These are phyloP conservation scores for Cordyceps militaris DNA, from an alignment of 2,329 filamentous ascomycete species.

Conservation along the genomic window DNA sequence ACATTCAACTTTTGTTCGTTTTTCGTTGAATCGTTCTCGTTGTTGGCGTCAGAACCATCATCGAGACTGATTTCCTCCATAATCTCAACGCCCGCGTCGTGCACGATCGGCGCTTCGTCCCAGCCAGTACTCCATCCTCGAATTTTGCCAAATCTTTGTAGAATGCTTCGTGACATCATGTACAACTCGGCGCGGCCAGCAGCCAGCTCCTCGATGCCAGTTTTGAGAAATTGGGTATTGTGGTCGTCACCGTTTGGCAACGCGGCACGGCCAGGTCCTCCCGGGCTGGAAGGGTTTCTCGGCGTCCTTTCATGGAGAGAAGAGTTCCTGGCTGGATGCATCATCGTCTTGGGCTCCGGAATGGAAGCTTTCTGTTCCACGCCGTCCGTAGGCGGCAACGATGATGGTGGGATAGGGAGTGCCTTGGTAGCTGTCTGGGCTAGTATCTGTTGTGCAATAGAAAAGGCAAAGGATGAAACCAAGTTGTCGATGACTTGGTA, in stretches of 20 bases:
- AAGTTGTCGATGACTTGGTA: constrained; percentile 62
- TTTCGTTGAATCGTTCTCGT: constrained; percentile 13
- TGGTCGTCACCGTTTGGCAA: constrained; percentile 33
- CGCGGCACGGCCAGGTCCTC: constrained; percentile 33
- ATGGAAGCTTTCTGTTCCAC: constrained; percentile 57
- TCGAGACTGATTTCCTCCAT: constrained; percentile 54
- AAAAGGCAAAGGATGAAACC: constrained; percentile 71
- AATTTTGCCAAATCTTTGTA: constrained; percentile 66
- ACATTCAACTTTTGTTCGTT: constrained; percentile 8
- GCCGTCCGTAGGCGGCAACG: constrained; percentile 37
- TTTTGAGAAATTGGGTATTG: constrained; percentile 46
- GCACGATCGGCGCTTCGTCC: constrained; percentile 50
- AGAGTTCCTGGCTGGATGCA: constrained; percentile 59
- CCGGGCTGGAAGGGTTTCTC: constrained; percentile 41
- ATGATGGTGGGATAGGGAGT: constrained; percentile 57
- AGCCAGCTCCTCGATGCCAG: constrained; percentile 73
- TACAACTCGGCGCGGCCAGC: constrained; percentile 77
- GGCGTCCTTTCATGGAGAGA: constrained; percentile 45
- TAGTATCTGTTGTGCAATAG: constrained; percentile 67
- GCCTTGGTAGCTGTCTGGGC: constrained; percentile 66
- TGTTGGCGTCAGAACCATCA: constrained; percentile 28
- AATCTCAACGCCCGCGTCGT: constrained; percentile 35
- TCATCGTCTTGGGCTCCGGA: constrained; percentile 62
- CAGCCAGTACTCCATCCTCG: constrained; percentile 73
- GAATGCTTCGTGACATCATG: constrained; percentile 68